Conservation (phyloP, 192 early-diverging fungal genomes). For the Coemansia aciculifera region DNA sequence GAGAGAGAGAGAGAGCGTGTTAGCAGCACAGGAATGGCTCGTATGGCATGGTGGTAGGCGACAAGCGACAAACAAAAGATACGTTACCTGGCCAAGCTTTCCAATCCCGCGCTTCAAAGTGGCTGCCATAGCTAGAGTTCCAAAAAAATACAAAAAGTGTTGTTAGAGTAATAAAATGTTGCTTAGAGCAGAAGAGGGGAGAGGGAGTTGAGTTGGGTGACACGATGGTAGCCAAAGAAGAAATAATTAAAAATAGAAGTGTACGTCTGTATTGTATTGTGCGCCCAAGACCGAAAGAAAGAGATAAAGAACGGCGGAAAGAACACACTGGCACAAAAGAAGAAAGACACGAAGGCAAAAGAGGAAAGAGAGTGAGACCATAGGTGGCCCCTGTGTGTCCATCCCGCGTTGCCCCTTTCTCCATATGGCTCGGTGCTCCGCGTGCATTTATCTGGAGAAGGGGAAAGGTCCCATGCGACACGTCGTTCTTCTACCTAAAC, state of each 20-base stretch:
- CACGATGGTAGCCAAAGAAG: neutral
- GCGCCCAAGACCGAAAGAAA: constrained; percentile 4
- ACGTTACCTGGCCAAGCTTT: constrained; percentile 66
- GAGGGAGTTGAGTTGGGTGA: neutral
- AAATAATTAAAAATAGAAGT: constrained; percentile 4
- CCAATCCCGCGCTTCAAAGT: constrained; percentile 65
- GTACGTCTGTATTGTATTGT: neutral
- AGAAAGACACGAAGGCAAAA: constrained; percentile 20
- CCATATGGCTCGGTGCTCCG: too few species aligned
- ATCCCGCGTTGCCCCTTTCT: constrained; percentile 5
- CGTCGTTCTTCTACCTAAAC: neutral
- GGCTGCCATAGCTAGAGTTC: constrained; percentile 29
- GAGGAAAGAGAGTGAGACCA: constrained; percentile 5
- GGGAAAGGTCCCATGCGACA: neutral
- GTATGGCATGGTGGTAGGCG: neutral
- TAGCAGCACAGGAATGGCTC: neutral
- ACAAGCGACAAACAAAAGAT: neutral
- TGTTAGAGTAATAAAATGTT: constrained; percentile 4
- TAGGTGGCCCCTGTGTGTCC: neutral
- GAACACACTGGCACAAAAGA: neutral
- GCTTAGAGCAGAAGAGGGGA: constrained; percentile 3
- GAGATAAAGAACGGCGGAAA: neutral
- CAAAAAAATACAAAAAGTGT: constrained; percentile 4
- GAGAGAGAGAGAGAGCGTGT: neutral
- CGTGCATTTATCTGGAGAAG: too few species aligned